Evolutionary conservation across 108 stramenopile species (phyloP), one percentile per base, ranked within the genome.

Genomic region (Seminavis robusta): DNA sequence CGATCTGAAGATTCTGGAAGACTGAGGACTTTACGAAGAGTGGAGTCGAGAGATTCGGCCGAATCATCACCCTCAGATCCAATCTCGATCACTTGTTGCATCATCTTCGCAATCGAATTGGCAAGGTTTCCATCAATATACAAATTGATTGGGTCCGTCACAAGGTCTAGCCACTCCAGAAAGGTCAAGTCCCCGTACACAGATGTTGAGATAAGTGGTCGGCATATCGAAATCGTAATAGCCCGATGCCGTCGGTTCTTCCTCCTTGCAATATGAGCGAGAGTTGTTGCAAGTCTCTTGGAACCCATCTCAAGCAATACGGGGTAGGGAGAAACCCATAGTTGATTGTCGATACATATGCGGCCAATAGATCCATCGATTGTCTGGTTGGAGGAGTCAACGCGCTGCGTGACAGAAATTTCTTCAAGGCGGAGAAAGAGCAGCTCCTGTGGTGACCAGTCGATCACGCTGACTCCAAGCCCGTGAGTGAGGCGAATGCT

Each of bases 291-390:
- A 5, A 53, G 59, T 36, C 58, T 48, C n/a, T n/a, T n/a, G n/a
- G 4, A 49, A 8, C 79, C 77, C 57, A 85, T 56, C 25, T 71
- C 71, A 26, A 86, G 41, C n/a, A 81, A 49, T 28, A 75, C 71
- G 10, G 84, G 84, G 54, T 77, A 86, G 8, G 74, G 78, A 7
- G 84, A 80, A 1, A 82, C 65, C 84, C 80, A 86, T 8, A 86
- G 69, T 50, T 79, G 75, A 52, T 79, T 81, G 50, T 86, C 78
- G 3, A 68, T 43, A 33, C 69, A 57, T 17, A 84, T 62, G 30
- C 46, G 33, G 20, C 79, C 73, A 30, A 78, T 53, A 4, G 69
- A 47, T 10, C 80, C 21, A 24, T 27, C 55, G 3, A 67, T 47
- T 10, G 36, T 38, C 10, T 78, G 78, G 24, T 51, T 44, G 7